Evolutionary conservation across 2,329 filamentous ascomycete genomes (phyloP).

Genomic region (Verruconis gallopava): DNA sequence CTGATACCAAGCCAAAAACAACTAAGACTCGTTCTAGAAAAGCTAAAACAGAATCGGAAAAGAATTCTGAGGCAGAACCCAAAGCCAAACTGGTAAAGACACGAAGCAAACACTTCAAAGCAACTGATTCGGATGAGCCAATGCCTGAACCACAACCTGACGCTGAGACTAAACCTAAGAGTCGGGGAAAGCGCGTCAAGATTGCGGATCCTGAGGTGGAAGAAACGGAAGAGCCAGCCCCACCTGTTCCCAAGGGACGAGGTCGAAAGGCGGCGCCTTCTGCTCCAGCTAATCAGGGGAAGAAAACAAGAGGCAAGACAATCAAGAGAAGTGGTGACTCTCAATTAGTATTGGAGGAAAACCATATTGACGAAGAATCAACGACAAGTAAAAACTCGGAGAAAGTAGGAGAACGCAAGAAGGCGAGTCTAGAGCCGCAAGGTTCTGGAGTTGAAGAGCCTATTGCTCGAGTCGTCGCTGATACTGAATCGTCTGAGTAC

Average conservation of each 20-base stretch:
- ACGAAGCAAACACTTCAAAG: not conserved
- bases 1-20: not conserved
- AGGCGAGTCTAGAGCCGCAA: slow-evolving; percentile 1
- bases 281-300: not conserved
- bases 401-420: not conserved
- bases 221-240: not conserved
- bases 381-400: not conserved
- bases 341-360: too few relatives aligned
- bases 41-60: not conserved
- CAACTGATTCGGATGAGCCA: not conserved
- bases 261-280: slow-evolving; percentile 8
- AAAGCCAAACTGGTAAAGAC: not conserved
- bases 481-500: not conserved
- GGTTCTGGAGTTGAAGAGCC: not conserved
- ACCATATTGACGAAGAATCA: not conserved
- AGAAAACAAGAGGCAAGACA: slow-evolving; percentile 1
- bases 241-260: slow-evolving; percentile 8
- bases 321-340: too few relatives aligned
- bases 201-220: not conserved
- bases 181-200: slow-evolving; percentile 1
- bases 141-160: not conserved
- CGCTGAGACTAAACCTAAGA: not conserved
- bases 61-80: not conserved
- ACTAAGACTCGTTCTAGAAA: not conserved
- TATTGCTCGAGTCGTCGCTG: not conserved